Evolutionary conservation across 257 asterid genomes (phyloP).

Genomic region (Penstemon newberryi): DNA sequence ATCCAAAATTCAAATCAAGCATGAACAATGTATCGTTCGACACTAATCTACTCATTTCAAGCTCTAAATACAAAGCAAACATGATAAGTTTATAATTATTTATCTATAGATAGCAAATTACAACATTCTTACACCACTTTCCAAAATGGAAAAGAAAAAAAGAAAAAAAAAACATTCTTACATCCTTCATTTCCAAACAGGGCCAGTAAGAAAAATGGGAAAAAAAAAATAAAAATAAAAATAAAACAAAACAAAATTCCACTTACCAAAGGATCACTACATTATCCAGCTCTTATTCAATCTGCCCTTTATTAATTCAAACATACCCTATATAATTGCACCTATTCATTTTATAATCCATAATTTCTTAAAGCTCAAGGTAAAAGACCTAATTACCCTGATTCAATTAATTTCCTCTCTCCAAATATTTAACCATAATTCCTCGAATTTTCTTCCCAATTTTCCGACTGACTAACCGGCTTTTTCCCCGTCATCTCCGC

Average conservation of each 20-base stretch:
- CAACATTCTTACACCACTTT: no score
- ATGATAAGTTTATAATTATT: no score
- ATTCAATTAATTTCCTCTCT: neutral
- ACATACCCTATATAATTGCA: no score
- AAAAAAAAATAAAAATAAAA: neutral
- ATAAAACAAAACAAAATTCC: neutral
- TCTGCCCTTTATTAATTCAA: neutral
- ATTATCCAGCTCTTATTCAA: conserved; percentile 19
- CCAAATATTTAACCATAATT: neutral
- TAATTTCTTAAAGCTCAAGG: conserved; percentile 23
- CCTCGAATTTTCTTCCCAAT: conserved; percentile 35
- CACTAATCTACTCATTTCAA: no score
- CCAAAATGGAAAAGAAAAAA: no score
- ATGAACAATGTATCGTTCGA: no score
- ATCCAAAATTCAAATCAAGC: no score
- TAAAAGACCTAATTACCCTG: conserved; percentile 19
- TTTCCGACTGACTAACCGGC: conserved; percentile 16
- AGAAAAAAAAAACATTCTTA: neutral
- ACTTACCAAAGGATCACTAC: neutral
- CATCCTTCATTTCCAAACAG: neutral
- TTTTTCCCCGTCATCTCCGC: conserved; percentile 4
- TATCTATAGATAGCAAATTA: no score
- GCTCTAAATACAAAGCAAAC: no score
- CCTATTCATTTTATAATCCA: neutral
- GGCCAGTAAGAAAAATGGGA: neutral